Conservation (phyloP, 1,284 basidiomycete species). For the Cutaneotrichosporon dermatis region DNA sequence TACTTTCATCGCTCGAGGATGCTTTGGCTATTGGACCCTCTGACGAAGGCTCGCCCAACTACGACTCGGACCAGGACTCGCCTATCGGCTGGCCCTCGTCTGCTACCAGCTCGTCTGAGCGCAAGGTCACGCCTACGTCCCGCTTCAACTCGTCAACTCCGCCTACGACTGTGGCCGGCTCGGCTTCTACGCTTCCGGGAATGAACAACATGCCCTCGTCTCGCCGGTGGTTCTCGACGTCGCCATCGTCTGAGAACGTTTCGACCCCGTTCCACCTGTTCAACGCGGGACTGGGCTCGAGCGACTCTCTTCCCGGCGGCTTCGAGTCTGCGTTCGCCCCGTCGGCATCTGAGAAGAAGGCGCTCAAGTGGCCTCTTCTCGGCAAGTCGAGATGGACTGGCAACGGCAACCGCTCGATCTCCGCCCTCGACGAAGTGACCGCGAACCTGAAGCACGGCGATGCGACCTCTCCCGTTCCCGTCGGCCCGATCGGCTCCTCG, state of each 20-base stretch:
- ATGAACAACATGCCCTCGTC: slow-evolving; percentile 25
- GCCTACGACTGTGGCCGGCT: slow-evolving; percentile 2
- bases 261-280: slow-evolving; percentile 25
- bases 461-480: too few relatives aligned
- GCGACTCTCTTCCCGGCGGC: slow-evolving; percentile 30
- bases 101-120: not conserved
- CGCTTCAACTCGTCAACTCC: slow-evolving; percentile 8
- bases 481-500: not conserved
- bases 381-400: slow-evolving; percentile 26
- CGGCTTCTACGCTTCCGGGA: slow-evolving; percentile 9
- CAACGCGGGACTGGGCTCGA: slow-evolving; percentile 26
- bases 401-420: slow-evolving; percentile 12
- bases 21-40: not conserved
- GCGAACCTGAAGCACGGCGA: slow-evolving; percentile 13
- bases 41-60: slow-evolving; percentile 20
- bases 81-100: slow-evolving; percentile 10
- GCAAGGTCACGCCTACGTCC: slow-evolving; percentile 4
- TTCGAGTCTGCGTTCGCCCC: slow-evolving; percentile 44
- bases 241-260: slow-evolving; percentile 32
- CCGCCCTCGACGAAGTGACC: slow-evolving; percentile 16
- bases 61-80: slow-evolving; percentile 28
- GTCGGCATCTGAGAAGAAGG: slow-evolving; percentile 44
- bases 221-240: slow-evolving; percentile 41
- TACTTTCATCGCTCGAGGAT: slow-evolving; percentile 8
- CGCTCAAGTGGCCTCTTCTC: slow-evolving; percentile 43